phyloP scores from a whole-genome alignment of 75 land plant genomes.

The Isoetes taiwanensis region DNA sequence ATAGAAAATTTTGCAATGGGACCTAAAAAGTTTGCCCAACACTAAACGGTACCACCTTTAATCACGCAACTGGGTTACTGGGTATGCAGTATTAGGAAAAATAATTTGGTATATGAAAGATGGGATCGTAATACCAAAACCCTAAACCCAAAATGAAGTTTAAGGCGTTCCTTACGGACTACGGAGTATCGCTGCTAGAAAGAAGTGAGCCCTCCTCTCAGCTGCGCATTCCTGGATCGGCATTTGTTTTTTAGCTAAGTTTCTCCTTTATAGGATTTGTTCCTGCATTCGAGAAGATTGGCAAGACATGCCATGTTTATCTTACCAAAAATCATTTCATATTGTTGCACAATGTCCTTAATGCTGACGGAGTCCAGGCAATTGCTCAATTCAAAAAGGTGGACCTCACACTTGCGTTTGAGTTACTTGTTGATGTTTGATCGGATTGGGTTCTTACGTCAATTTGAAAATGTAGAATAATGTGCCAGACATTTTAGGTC shows the following conservation, averaged over 20 bases:
- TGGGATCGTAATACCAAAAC: too few species aligned
- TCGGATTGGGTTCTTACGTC: too few species aligned
- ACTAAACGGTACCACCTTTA: too few species aligned
- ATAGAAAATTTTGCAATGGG: too few species aligned
- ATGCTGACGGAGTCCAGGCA: slow-evolving; percentile 68
- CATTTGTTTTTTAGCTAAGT: not conserved
- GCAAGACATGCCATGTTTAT: slow-evolving; percentile 65
- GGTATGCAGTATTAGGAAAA: too few species aligned
- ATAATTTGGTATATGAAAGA: too few species aligned
- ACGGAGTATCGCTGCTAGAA: slow-evolving; percentile 59
- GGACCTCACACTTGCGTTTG: not conserved
- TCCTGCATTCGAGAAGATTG: slow-evolving; percentile 87
- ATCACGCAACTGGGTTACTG: too few species aligned
- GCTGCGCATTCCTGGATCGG: not conserved
- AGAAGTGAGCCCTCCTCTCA: slow-evolving; percentile 19
- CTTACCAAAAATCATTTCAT: slow-evolving; percentile 64
- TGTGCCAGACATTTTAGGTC: too few species aligned
- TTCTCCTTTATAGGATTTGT: slow-evolving; percentile 37
- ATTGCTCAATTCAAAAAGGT: slow-evolving; percentile 73
- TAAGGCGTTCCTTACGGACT: slow-evolving; percentile 60
- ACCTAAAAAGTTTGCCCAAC: too few species aligned
- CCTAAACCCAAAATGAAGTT: slow-evolving; percentile 43
- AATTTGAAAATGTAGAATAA: too few species aligned
- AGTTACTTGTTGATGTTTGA: not conserved
- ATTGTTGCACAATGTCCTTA: slow-evolving; percentile 80